These are phyloP conservation scores for Pestalotiopsis sp. DNA, from an alignment of 2,329 filamentous ascomycete genomes.

Conservation along the genomic window DNA sequence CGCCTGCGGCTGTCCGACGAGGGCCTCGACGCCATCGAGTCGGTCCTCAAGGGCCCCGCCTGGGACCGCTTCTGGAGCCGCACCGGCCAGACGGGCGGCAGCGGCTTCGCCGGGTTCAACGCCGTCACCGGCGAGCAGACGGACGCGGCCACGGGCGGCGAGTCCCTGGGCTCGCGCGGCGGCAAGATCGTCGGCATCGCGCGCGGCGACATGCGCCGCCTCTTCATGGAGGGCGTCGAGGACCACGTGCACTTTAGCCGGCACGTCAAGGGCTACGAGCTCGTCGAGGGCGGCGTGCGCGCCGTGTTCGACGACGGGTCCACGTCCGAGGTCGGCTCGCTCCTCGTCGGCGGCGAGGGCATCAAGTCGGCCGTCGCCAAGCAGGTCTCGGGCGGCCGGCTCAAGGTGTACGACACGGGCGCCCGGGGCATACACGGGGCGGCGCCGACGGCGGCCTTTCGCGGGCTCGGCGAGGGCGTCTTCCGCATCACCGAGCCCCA, in stretches of 20 bases:
- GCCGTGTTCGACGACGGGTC: conserved; percentile 63
- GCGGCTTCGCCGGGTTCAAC: conserved; percentile 52
- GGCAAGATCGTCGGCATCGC: conserved; percentile 65
- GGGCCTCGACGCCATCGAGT: conserved; percentile 63
- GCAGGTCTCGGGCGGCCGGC: conserved; percentile 57
- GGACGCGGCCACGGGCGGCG: conserved; percentile 24
- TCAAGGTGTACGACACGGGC: conserved; percentile 67
- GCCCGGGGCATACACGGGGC: conserved; percentile 68
- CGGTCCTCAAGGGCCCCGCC: conserved; percentile 49
- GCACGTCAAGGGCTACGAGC: conserved; percentile 61
- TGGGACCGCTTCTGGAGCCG: conserved; percentile 60
- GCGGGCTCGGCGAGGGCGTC: conserved; percentile 64
- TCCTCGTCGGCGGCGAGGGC: conserved; percentile 66
- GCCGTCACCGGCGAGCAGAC: conserved; percentile 52
- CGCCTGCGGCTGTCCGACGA: conserved; percentile 58
- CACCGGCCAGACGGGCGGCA: conserved; percentile 63
- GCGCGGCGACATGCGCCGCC: conserved; percentile 62
- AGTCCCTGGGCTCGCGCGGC: conserved; percentile 50
- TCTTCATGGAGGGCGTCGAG: conserved; percentile 61
- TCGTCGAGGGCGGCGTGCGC: conserved; percentile 54
- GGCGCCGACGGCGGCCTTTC: conserved; percentile 64
- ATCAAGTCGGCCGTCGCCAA: conserved; percentile 62
- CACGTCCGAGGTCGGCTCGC: conserved; percentile 58
- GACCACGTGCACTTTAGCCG: conserved; percentile 56
- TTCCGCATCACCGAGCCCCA: conserved; percentile 55